These are phyloP conservation scores for Arthrobotrys iridis DNA, from an alignment of 2,329 filamentous ascomycete species.

Conservation along the genomic window DNA sequence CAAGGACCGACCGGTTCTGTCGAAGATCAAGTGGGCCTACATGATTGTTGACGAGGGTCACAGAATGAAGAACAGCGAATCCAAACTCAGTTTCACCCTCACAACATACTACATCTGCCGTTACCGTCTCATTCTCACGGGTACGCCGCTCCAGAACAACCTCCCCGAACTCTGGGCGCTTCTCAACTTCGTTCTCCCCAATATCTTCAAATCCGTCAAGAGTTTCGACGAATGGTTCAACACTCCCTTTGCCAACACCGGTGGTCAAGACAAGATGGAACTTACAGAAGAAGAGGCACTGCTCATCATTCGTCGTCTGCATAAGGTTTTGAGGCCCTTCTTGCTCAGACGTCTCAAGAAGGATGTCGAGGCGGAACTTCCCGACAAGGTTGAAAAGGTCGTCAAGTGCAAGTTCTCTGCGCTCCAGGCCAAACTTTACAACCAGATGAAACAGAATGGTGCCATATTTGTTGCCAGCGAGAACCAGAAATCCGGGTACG, in stretches of 20 bases:
- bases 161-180: constrained; percentile 95
- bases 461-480: constrained; percentile 93
- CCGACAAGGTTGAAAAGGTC: constrained; percentile 98
- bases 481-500: constrained; percentile 67
- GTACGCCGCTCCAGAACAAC: constrained; percentile 97
- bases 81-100: constrained; percentile 93
- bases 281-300: constrained; percentile 99
- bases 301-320: constrained; percentile 95
- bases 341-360: constrained; percentile 98
- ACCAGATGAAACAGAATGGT: constrained; percentile 96
- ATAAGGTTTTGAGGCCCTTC: constrained; percentile 98
- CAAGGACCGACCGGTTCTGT: constrained; percentile 92
- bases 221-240: constrained; percentile 99
- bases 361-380: constrained; percentile 98
- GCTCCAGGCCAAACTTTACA: constrained; percentile 91
- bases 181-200: constrained; percentile 97
- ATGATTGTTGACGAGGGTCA: constrained; percentile 99
- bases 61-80: constrained; percentile 98
- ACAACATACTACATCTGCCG: constrained; percentile 94
- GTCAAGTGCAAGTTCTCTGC: constrained; percentile 99
- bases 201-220: constrained; percentile 98
- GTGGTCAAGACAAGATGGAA: constrained; percentile 98
- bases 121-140: constrained; percentile 95
- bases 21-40: constrained; percentile 99
- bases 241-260: constrained; percentile 97